phyloP scores from a whole-genome alignment of 257 asterid species.

The Plantago elongata region DNA sequence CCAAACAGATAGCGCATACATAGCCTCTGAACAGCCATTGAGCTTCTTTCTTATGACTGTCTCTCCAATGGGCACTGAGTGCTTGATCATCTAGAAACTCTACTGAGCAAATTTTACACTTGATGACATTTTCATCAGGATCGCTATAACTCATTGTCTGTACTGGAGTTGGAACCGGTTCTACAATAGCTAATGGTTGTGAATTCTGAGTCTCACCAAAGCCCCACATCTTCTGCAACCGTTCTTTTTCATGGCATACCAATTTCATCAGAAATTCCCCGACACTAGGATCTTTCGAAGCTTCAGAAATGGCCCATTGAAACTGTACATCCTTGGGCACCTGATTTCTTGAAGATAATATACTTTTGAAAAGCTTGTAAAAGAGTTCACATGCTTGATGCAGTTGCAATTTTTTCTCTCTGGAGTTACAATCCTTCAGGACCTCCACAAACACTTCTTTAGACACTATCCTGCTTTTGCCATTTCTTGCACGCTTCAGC shows the following conservation, averaged over 20 bases:
- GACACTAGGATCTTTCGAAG: conserved; percentile 62
- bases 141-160: conserved; percentile 29
- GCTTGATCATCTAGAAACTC: conserved; percentile 54
- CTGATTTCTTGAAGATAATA: conserved; percentile 77
- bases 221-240: conserved; percentile 72
- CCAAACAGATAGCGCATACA: conserved; percentile 93
- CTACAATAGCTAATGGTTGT: conserved; percentile 41
- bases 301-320: conserved; percentile 93
- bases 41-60: conserved; percentile 84
- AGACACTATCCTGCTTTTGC: conserved; percentile 84
- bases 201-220: conserved; percentile 39
- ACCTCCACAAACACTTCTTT: conserved; percentile 92
- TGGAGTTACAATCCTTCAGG: conserved; percentile 52
- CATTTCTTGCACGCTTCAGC: conserved; percentile 99
- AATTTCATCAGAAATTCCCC: conserved; percentile 58
- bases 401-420: conserved; percentile 69
- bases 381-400: conserved; percentile 96
- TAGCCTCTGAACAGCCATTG: conserved; percentile 97
- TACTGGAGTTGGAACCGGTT: conserved; percentile 30
- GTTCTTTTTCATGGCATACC: conserved; percentile 69
- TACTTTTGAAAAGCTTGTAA: conserved; percentile 77
- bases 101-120: conserved; percentile 78
- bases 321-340: conserved; percentile 88
- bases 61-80: conserved; percentile 82
- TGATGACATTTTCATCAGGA: conserved; percentile 42